Conservation (phyloP, 75 land plant species). For the Cryptomeria japonica region DNA sequence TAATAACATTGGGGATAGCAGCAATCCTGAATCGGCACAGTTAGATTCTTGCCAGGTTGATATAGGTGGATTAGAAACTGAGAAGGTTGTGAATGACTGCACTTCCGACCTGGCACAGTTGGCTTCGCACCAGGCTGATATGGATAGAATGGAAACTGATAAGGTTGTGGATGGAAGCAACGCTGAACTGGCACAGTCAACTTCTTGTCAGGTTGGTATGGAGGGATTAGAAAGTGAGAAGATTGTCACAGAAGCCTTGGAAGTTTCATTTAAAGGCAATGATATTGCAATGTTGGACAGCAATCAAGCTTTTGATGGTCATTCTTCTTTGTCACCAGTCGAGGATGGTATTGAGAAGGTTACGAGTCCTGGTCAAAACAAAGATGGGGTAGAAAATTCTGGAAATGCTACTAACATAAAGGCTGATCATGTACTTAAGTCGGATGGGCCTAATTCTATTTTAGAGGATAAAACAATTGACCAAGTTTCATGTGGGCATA, state of each 20-base stretch:
- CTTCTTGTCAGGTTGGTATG: not conserved
- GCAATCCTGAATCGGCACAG: not conserved
- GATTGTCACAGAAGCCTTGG: not conserved
- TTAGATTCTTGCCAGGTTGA: not conserved
- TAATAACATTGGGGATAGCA: not conserved
- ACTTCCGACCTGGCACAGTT: not conserved
- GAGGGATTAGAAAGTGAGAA: not conserved
- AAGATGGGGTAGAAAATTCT: not conserved
- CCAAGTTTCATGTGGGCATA: not conserved
- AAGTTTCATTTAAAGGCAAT: not conserved
- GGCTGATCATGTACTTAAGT: not conserved
- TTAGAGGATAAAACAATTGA: not conserved
- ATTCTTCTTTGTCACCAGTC: not conserved
- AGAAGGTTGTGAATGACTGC: not conserved
- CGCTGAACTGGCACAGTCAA: not conserved
- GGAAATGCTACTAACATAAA: not conserved
- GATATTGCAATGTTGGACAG: constrained; percentile 3
- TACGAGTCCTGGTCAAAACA: not conserved
- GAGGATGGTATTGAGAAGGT: not conserved
- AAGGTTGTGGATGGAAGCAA: not conserved
- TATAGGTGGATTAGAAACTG: not conserved
- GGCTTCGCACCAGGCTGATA: not conserved
- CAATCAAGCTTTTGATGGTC: not conserved
- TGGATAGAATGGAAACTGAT: not conserved
- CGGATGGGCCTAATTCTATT: not conserved